phyloP scores from a whole-genome alignment of 2,329 filamentous ascomycete genomes.

The Aspergillus latus region DNA sequence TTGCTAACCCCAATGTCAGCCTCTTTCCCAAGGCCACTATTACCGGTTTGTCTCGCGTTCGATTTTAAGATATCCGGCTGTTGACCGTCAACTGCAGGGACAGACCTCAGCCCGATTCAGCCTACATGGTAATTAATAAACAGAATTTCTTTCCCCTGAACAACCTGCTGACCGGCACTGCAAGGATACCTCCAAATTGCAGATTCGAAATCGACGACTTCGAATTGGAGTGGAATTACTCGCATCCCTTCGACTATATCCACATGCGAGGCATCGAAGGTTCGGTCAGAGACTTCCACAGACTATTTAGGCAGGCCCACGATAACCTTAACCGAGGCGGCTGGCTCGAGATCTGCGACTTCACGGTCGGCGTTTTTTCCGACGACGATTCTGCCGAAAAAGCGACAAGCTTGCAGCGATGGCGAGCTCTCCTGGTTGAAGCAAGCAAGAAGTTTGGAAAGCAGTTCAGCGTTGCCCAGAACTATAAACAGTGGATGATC shows the following conservation, averaged over 20 bases:
- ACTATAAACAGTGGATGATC: slow-evolving; percentile 45
- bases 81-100: slow-evolving; percentile 18
- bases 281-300: slow-evolving; percentile 24
- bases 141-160: too few species aligned
- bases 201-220: slow-evolving; percentile 33
- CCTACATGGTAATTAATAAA: slow-evolving; percentile 24
- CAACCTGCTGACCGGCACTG: background rate
- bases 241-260: slow-evolving; percentile 29
- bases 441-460: slow-evolving; percentile 37
- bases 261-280: slow-evolving; percentile 29
- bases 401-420: slow-evolving; percentile 29
- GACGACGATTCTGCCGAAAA: slow-evolving; percentile 32
- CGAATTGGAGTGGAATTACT: slow-evolving; percentile 28
- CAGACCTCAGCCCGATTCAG: slow-evolving; percentile 30
- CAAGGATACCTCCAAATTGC: slow-evolving; percentile 31
- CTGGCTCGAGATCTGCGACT: slow-evolving; percentile 51
- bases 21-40: slow-evolving; percentile 26
- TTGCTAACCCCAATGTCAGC: slow-evolving; percentile 10
- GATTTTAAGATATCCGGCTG: background rate
- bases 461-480: slow-evolving; percentile 34
- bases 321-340: slow-evolving; percentile 49
- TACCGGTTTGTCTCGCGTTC: slow-evolving; percentile 17
- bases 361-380: slow-evolving; percentile 29
- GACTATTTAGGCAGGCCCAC: slow-evolving; percentile 28
- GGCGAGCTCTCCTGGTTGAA: slow-evolving; percentile 27